phyloP scores from a whole-genome alignment of 805 yeast species.

The Wickerhamiella kazuoi region DNA sequence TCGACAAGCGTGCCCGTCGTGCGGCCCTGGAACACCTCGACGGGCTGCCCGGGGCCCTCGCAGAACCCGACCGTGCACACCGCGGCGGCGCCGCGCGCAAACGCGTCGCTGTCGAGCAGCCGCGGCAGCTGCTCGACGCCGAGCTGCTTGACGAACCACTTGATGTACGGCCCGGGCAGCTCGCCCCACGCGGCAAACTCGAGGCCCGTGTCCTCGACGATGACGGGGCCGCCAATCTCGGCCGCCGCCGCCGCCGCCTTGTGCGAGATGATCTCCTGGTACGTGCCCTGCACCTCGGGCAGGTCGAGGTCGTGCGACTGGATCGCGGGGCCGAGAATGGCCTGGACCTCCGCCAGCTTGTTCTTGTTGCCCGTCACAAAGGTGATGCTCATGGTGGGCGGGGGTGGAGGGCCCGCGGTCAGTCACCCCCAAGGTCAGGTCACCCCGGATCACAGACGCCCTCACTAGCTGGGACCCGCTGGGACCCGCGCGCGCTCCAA shows the following conservation, averaged over 20 bases:
- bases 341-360: conserved; percentile 69
- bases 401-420: too few relatives aligned
- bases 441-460: too few relatives aligned
- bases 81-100: conserved; percentile 71
- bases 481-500: too few relatives aligned
- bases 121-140: conserved; percentile 66
- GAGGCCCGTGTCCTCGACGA: conserved; percentile 90
- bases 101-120: conserved; percentile 54
- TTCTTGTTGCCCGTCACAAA: conserved; percentile 82
- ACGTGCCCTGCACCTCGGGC: conserved; percentile 80
- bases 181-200: conserved; percentile 65
- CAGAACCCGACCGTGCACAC: conserved; percentile 86
- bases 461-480: too few relatives aligned
- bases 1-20: conserved; percentile 67
- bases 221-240: conserved; percentile 53
- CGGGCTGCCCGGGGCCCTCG: conserved; percentile 58
- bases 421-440: too few relatives aligned
- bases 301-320: conserved; percentile 56
- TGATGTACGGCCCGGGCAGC: conserved; percentile 88
- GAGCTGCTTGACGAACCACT: conserved; percentile 70
- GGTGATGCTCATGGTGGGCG: conserved; percentile 27
- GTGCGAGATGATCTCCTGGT: conserved; percentile 61
- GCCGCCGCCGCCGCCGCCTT: conserved; percentile 63
- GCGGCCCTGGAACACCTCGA: conserved; percentile 66
- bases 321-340: conserved; percentile 38